phyloP scores from a whole-genome alignment of 2,329 filamentous ascomycete genomes.

The Fusarium caatingaense region DNA sequence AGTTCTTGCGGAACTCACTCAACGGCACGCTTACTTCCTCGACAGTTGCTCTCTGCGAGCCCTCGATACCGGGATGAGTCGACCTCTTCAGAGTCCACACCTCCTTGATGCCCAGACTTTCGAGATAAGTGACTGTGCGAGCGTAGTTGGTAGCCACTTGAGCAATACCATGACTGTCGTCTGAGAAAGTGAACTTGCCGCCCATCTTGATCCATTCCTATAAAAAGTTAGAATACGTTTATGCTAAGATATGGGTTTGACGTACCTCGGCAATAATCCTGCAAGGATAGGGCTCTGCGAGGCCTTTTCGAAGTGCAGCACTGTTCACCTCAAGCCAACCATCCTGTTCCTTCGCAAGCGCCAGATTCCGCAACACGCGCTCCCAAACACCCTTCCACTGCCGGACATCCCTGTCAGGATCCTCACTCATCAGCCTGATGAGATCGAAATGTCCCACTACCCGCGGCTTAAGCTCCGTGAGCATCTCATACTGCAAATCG shows the following conservation, averaged over 20 bases:
- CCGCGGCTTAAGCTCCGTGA: slow-evolving; percentile 75
- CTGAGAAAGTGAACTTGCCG: slow-evolving; percentile 89
- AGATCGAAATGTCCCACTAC: slow-evolving; percentile 96
- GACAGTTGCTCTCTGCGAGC: slow-evolving; percentile 51
- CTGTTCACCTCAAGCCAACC: slow-evolving; percentile 93
- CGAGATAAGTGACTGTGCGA: slow-evolving; percentile 76
- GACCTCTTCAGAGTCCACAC: slow-evolving; percentile 67
- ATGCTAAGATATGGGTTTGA: slow-evolving; percentile 17
- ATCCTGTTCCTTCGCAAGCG: slow-evolving; percentile 75
- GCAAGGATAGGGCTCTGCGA: slow-evolving; percentile 90
- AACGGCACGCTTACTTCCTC: slow-evolving; percentile 59
- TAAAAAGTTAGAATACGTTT: slow-evolving; percentile 1
- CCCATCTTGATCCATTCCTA: slow-evolving; percentile 78
- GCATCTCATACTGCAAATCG: slow-evolving; percentile 86
- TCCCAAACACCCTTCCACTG: slow-evolving; percentile 76
- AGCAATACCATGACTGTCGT: slow-evolving; percentile 90
- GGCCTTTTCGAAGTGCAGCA: slow-evolving; percentile 86
- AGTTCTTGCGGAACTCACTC: slow-evolving; percentile 52
- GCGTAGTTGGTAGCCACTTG: slow-evolving; percentile 90
- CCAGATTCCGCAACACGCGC: slow-evolving; percentile 78
- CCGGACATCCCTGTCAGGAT: slow-evolving; percentile 71
- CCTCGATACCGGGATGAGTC: slow-evolving; percentile 46
- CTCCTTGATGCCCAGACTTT: slow-evolving; percentile 70
- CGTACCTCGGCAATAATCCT: slow-evolving; percentile 79
- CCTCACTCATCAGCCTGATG: slow-evolving; percentile 80